Base-by-base conservation (phyloP, 805 yeast genomes). In the Wickerhamomyces pijperi region DNA sequence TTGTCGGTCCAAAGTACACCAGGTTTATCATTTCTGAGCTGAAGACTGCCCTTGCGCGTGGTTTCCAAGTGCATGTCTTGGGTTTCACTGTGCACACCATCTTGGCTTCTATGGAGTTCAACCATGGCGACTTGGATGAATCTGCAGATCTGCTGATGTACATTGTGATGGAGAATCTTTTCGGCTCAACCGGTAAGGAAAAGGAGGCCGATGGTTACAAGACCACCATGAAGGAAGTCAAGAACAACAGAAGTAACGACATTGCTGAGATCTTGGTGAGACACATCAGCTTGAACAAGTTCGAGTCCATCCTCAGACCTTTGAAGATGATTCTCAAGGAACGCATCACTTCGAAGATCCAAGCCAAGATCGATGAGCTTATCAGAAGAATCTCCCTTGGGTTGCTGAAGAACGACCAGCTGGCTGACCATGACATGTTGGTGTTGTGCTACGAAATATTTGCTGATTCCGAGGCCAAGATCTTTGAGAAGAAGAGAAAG, bases 161-260 rank as follows among this genome's bases (percentile, higher is more conserved):
- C 18, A 65, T 86, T 14, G 68, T 88, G 18, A 90, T 90, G 95
- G 95, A 87, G 53, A 96, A 90, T 53, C 72, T 78, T 4, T 88
- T 92, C 58, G 98, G 98, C 19, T 72, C 80, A 9, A 83, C 95
- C 3, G 94, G 95, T 28, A 82, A 81, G 53, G 97, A 92, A 53
- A 90, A 92, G 55, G 97, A 92, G 46, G 88, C 92, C 5, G 97
- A 87, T 44, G 95, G 87, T 16, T 90, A 92, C 53, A 74, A 73
- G 38, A 78, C 84, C 23, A 77, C 79, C 44, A 83, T 87, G 77
- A 83, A 82, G 50, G 98, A 90, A 64, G 90, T 92, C 28, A 88
- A 86, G 55, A 79, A 76, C 46, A 85, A 84, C 53, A 86, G 86
- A 61, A 81, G 95, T 65, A 82, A 65, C 54, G 97, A 92, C 49